phyloP scores from a whole-genome alignment of 495 filamentous ascomycete species.

The Aspergillus homomorphus region DNA sequence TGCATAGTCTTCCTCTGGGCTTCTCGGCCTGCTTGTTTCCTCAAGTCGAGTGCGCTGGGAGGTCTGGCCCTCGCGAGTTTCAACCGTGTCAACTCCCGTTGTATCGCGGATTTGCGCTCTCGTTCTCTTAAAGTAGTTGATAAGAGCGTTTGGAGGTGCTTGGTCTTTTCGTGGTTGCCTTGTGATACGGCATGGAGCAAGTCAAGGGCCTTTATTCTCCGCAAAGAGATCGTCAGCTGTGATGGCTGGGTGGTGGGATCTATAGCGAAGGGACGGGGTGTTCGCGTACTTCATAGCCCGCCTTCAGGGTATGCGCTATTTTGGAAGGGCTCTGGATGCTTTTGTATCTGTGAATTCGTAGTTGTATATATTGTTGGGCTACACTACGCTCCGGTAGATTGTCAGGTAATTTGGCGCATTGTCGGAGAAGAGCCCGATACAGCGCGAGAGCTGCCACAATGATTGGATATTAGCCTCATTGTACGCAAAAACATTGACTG shows the following conservation, averaged over 20 bases:
- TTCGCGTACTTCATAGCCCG: conserved; percentile 61
- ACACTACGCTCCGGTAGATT: conserved; percentile 35
- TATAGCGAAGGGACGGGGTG: neutral
- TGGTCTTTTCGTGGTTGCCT: conserved; percentile 24
- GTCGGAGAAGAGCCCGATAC: conserved; percentile 66
- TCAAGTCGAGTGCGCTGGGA: conserved; percentile 23
- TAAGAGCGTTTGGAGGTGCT: conserved; percentile 26
- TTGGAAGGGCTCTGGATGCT: conserved; percentile 53
- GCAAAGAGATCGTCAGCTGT: conserved; percentile 17
- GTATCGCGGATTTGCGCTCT: conserved; percentile 18
- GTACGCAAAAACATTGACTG: neutral
- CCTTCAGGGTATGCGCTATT: conserved; percentile 51
- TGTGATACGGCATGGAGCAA: conserved; percentile 38
- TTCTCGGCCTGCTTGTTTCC: conserved; percentile 26
- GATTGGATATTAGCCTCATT: conserved; percentile 11
- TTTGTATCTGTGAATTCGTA: conserved; percentile 57
- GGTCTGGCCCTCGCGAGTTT: conserved; percentile 19
- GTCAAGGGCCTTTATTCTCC: conserved; percentile 34
- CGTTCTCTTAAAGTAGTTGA: conserved; percentile 17
- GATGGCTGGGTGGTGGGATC: conserved; percentile 2
- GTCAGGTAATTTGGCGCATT: conserved; percentile 50
- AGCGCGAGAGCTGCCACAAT: conserved; percentile 62
- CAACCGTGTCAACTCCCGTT: conserved; percentile 16
- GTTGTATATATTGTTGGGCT: conserved; percentile 46
- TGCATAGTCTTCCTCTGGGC: conserved; percentile 27